A percentile compares a stretch with the other conserved stretches of the same genome.
Evolutionary conservation across 495 filamentous ascomycete species (phyloP).

Genomic region (Trichoderma gamsii): DNA sequence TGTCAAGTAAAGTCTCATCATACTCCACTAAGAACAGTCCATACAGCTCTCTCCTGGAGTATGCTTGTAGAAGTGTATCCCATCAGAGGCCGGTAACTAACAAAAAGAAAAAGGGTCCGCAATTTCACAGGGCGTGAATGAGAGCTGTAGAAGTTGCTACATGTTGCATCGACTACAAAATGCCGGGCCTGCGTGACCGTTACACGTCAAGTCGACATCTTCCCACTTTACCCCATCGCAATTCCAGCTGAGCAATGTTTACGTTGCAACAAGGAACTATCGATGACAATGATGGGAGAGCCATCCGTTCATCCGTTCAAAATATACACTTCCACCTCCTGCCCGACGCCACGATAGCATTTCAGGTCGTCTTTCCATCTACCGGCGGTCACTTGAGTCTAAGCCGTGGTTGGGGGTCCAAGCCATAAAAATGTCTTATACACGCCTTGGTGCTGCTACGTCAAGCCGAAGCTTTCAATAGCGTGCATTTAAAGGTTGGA

Average conservation of each 20-base stretch:
- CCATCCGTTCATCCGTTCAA: too few relatives aligned
- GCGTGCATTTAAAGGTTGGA: neutral
- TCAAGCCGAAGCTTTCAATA: neutral
- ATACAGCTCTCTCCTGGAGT: too few relatives aligned
- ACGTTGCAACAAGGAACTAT: conserved; percentile 5
- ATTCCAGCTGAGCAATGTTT: neutral
- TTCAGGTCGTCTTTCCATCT: neutral
- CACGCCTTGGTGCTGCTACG: neutral
- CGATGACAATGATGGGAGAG: neutral
- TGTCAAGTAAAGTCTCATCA: too few relatives aligned
- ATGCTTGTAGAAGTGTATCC: too few relatives aligned
- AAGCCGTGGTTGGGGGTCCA: neutral
- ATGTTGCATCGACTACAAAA: too few relatives aligned
- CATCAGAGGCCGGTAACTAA: too few relatives aligned
- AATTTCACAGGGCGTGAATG: too few relatives aligned
- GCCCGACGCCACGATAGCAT: neutral
- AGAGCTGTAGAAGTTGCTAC: too few relatives aligned
- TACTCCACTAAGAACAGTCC: too few relatives aligned
- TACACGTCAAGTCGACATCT: neutral
- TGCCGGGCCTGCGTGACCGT: neutral
- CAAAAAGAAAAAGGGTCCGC: too few relatives aligned
- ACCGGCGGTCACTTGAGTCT: neutral
- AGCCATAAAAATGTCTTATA: neutral
- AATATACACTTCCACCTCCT: neutral
- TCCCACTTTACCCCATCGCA: neutral